A percentile compares a stretch with the other conserved stretches of the same genome.
Evolutionary conservation across 495 filamentous ascomycete species (phyloP).

Genomic region (Polyplosphaeria fusca): DNA sequence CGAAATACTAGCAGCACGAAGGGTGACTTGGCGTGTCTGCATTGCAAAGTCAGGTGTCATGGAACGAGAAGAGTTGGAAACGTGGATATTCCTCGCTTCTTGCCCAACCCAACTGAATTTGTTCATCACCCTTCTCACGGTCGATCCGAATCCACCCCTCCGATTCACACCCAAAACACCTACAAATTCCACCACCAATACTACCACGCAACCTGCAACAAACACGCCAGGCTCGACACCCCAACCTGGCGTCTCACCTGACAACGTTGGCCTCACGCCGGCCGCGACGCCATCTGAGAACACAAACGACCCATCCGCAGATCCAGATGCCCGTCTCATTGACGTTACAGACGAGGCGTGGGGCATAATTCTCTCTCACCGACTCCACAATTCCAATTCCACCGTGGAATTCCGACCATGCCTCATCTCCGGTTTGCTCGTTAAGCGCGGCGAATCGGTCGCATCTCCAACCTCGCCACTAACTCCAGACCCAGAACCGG

Average conservation of each 20-base stretch:
- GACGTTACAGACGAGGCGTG: conserved; percentile 80
- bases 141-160: conserved; percentile 65
- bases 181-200: conserved; percentile 20
- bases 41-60: conserved; percentile 71
- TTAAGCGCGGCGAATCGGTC: conserved; percentile 60
- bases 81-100: conserved; percentile 48
- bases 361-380: conserved; percentile 69
- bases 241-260: conserved; percentile 43
- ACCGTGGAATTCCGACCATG: conserved; percentile 61
- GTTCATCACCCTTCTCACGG: conserved; percentile 60
- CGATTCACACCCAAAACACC: conserved; percentile 55
- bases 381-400: conserved; percentile 64
- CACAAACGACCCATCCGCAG: conserved; percentile 38
- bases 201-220: not conserved
- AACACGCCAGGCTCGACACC: conserved; percentile 15
- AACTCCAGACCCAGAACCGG: conserved; percentile 11
- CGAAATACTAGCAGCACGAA: conserved; percentile 66
- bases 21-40: conserved; percentile 76
- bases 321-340: conserved; percentile 69
- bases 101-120: conserved; percentile 36
- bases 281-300: conserved; percentile 35
- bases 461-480: not conserved
- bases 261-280: conserved; percentile 45
- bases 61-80: conserved; percentile 71
- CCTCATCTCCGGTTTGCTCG: conserved; percentile 69